Base-by-base conservation (phyloP, 345 rosid species). In the Erodium maritimum region DNA sequence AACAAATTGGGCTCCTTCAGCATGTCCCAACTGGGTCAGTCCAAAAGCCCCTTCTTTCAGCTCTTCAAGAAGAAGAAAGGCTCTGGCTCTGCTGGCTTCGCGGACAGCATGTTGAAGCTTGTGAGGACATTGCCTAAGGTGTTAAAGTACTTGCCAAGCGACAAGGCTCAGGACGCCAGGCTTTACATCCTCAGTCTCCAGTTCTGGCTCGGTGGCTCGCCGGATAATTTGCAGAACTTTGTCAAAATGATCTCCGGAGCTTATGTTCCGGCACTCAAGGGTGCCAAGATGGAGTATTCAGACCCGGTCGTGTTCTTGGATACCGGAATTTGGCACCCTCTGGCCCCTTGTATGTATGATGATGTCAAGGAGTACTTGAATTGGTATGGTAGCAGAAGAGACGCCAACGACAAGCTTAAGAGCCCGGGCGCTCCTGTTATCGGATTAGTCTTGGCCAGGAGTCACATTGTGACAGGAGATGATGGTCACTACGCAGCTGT, bases 131-230 rank as follows among this genome's bases (percentile, higher is more conserved):
- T 89, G 65, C 99, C 99, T 8, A 89, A 93, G 76, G 99, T 93
- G 71, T 77, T 93, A 68, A 93, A 93, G 79, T 93, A 93, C 67
- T 78, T 93, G 61, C 99, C 99, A 0, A 87, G 95, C 68, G 96
- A 89, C 61, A 93, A 93, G 73, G 99, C 99, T 61, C 99, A 89
- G 69, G 95, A 93, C 72, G 99, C 99, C 24, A 85, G 99, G 74
- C 86, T 87, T 23, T 93, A 93, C 72, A 93, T 93, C 65, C 72
- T 89, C 80, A 93, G 99, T 72, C 72, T 93, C 60, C 96, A 89
- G 82, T 93, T 93, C 65, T 93, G 96, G 99, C 96, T 93, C 20
- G 96, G 99, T 19, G 99, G 99, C 0, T 93, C 96, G 10, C 95
- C 96, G 7, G 95, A 93, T 58, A 93, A 93, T 55, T 73, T 93